A percentile compares a stretch with the other conserved stretches of the same genome.
Conservation (phyloP, 768 basidiomycete genomes). For the Panaeolus cyanescens region DNA sequence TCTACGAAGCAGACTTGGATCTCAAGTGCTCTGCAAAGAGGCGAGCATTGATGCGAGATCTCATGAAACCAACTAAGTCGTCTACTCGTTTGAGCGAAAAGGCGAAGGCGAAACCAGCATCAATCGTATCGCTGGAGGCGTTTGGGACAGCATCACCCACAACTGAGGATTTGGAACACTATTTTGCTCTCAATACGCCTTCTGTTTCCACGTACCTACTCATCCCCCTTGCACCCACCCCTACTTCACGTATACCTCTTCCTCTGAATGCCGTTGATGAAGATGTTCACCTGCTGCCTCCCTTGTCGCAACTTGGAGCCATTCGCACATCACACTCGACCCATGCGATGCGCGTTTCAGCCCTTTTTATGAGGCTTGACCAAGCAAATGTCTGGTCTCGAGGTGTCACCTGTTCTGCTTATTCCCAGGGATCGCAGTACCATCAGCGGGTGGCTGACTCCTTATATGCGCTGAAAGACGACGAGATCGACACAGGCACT, state of each 20-base stretch:
- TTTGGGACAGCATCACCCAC: conserved; percentile 10
- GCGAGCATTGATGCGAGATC: conserved; percentile 14
- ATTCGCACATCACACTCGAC: conserved; percentile 54
- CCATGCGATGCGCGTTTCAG: conserved; percentile 66
- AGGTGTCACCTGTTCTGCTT: conserved; percentile 62
- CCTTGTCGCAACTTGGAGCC: conserved; percentile 50
- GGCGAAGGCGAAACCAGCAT: conserved; percentile 25
- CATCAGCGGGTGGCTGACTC: background rate
- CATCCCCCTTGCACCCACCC: conserved; percentile 77
- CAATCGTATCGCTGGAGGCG: background rate
- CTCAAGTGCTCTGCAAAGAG: conserved; percentile 46
- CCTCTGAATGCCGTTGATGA: conserved; percentile 21
- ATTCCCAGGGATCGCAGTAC: conserved; percentile 42
- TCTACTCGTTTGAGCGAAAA: conserved; percentile 31
- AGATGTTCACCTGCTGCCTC: conserved; percentile 37
- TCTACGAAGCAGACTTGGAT: conserved; percentile 77
- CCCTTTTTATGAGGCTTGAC: conserved; percentile 74
- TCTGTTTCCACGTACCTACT: conserved; percentile 66
- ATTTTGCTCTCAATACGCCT: conserved; percentile 48
- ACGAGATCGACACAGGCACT: conserved; percentile 38
- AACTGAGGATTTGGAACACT: conserved; percentile 51
- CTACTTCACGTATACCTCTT: conserved; percentile 66
- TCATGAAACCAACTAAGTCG: conserved; percentile 20
- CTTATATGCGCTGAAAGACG: background rate
- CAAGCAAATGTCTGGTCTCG: conserved; percentile 66